Evolutionary conservation across 331 rosid genomes (phyloP).

Genomic region (Saraca asoca): DNA sequence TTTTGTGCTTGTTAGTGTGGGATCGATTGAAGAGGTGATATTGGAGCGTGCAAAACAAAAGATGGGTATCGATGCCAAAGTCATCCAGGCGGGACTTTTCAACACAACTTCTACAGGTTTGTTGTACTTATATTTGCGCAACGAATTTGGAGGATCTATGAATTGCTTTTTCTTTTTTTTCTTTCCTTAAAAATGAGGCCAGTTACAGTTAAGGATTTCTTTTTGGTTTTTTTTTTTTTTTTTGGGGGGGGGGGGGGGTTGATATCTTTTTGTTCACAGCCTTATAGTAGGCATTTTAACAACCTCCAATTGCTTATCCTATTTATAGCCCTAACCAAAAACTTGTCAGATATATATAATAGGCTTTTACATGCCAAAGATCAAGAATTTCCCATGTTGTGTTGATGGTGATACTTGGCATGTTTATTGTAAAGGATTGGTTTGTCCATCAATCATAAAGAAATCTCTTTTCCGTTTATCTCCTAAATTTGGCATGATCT

Average conservation of each 20-base stretch:
- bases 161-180: background rate
- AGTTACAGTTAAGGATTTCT: no score
- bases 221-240: no score
- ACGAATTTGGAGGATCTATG: constrained; percentile 27
- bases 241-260: no score
- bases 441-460: background rate
- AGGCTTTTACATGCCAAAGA: constrained; percentile 17
- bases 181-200: no score
- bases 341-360: background rate
- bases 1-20: constrained; percentile 95
- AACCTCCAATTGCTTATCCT: no score
- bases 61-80: constrained; percentile 99
- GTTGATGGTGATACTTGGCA: background rate
- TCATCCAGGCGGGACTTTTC: constrained; percentile 97
- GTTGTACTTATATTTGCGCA: constrained; percentile 38
- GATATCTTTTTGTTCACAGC: no score
- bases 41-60: constrained; percentile 98
- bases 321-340: no score
- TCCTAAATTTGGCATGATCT: background rate
- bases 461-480: background rate
- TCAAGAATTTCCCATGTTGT: background rate
- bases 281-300: no score
- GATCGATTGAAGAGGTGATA: constrained; percentile 98
- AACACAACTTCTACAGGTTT: constrained; percentile 99
- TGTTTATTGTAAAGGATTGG: constrained; percentile 6